A percentile compares a stretch with the other conserved stretches of the same genome.
Evolutionary conservation across 352 stramenopile genomes (phyloP).

Genomic region (Phytophthora pini): DNA sequence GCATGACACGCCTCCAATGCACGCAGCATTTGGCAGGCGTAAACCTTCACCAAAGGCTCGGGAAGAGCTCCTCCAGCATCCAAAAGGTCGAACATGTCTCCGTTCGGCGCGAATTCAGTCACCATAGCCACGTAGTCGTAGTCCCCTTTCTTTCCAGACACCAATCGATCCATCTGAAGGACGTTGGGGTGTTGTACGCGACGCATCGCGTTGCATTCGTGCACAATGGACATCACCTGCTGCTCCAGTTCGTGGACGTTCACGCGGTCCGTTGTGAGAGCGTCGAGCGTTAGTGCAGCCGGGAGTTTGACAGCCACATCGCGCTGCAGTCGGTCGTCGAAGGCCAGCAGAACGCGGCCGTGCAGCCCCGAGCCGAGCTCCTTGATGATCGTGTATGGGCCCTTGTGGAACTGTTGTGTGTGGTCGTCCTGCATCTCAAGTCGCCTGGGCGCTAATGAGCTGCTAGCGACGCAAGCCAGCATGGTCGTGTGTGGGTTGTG

Average conservation of each 20-base stretch:
- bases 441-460: conserved; percentile 1
- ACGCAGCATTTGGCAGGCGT: conserved; percentile 77
- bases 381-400: conserved; percentile 57
- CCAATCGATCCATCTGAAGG: conserved; percentile 47
- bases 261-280: conserved; percentile 19
- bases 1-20: conserved; percentile 79
- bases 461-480: conserved; percentile 33
- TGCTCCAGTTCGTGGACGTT: conserved; percentile 56
- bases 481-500: conserved; percentile 18
- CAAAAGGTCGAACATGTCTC: conserved; percentile 89
- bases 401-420: conserved; percentile 23
- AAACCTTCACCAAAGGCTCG: conserved; percentile 65
- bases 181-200: conserved; percentile 67
- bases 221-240: conserved; percentile 67
- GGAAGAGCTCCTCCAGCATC: conserved; percentile 68
- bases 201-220: conserved; percentile 66
- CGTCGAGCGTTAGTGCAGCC: conserved; percentile 43
- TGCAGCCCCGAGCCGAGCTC: conserved; percentile 72
- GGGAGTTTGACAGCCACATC: conserved; percentile 82
- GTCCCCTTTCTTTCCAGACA: conserved; percentile 50
- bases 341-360: conserved; percentile 65
- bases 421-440: conserved; percentile 6
- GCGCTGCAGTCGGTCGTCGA: conserved; percentile 50
- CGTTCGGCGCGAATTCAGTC: conserved; percentile 77
- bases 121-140: conserved; percentile 73